phyloP scores from a whole-genome alignment of 768 basidiomycete genomes.

The Peribolospora baueri region DNA sequence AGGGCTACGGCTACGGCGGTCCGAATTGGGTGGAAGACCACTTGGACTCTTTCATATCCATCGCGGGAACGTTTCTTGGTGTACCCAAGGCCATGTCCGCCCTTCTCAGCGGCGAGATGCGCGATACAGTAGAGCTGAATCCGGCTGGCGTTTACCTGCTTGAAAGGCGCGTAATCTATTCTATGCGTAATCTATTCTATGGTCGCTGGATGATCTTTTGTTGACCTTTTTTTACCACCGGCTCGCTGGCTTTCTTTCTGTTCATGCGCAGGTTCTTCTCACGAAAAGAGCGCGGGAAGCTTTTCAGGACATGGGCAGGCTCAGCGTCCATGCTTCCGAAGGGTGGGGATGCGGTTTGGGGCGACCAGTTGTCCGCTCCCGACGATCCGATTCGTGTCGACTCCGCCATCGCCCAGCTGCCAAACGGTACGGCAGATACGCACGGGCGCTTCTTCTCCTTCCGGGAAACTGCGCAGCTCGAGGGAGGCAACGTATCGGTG shows the following conservation, averaged over 20 bases:
- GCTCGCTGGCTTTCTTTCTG: slow-evolving; percentile 13
- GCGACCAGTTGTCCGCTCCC: slow-evolving; percentile 45
- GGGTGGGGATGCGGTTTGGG: slow-evolving; percentile 72
- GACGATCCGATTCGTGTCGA: slow-evolving; percentile 37
- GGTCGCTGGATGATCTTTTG: no score
- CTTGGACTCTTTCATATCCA: slow-evolving; percentile 20
- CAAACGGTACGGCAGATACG: slow-evolving; percentile 17
- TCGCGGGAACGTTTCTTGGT: slow-evolving; percentile 65
- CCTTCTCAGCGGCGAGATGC: slow-evolving; percentile 59
- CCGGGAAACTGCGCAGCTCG: slow-evolving; percentile 20
- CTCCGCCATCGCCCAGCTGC: slow-evolving; percentile 19
- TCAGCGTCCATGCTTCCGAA: slow-evolving; percentile 23
- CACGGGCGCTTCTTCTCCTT: slow-evolving; percentile 72
- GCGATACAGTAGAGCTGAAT: slow-evolving; percentile 31
- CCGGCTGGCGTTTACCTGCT: slow-evolving; percentile 37
- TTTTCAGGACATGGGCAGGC: slow-evolving; percentile 90
- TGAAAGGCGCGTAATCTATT: slow-evolving; percentile 15
- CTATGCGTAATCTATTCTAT: slow-evolving; percentile 4
- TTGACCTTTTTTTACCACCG: not conserved
- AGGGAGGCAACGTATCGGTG: slow-evolving; percentile 6
- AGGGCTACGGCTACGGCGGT: slow-evolving; percentile 55
- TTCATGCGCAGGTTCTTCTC: slow-evolving; percentile 64
- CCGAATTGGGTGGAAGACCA: slow-evolving; percentile 80
- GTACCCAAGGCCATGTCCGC: slow-evolving; percentile 76
- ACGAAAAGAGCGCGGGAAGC: slow-evolving; percentile 54